A percentile compares a stretch with the other conserved stretches of the same genome.
Evolutionary conservation across 176 grass and related monocot genomes (phyloP).

Genomic region (Ananas comosus): DNA sequence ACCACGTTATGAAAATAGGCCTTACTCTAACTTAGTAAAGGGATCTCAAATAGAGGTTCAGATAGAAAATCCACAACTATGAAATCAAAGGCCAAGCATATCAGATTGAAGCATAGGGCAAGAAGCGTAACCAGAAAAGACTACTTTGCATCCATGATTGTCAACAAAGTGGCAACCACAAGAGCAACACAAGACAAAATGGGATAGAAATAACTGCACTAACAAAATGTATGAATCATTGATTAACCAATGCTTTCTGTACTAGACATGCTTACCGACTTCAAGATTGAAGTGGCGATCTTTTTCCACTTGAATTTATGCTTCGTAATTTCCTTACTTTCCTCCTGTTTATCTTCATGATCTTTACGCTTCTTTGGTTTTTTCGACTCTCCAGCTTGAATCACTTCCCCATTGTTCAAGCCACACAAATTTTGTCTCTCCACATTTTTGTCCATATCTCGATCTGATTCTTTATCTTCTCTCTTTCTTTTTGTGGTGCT

Average conservation of each 20-base stretch:
- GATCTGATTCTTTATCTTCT: conserved; percentile 21
- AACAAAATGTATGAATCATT: neutral
- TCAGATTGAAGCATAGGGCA: too few species aligned
- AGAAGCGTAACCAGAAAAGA: neutral
- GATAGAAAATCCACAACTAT: too few species aligned
- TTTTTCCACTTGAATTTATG: conserved; percentile 92
- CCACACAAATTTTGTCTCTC: conserved; percentile 17
- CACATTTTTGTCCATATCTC: conserved; percentile 20
- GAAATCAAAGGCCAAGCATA: too few species aligned
- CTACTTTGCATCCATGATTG: too few species aligned
- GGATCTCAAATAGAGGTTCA: too few species aligned
- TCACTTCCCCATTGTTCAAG: conserved; percentile 26
- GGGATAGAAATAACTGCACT: neutral
- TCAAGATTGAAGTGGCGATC: conserved; percentile 52
- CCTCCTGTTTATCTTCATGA: neutral
- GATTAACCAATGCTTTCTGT: neutral
- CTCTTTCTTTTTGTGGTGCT: conserved; percentile 58
- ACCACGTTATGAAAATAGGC: too few species aligned
- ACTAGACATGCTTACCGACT: conserved; percentile 31
- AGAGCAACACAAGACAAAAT: neutral
- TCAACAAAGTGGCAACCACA: too few species aligned
- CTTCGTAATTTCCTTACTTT: conserved; percentile 26
- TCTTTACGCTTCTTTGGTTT: conserved; percentile 34
- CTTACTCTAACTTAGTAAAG: too few species aligned
- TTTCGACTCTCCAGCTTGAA: conserved; percentile 29